Evolutionary conservation across 306 rosid genomes (phyloP).

Genomic region (Pyrus bretschneideri): DNA sequence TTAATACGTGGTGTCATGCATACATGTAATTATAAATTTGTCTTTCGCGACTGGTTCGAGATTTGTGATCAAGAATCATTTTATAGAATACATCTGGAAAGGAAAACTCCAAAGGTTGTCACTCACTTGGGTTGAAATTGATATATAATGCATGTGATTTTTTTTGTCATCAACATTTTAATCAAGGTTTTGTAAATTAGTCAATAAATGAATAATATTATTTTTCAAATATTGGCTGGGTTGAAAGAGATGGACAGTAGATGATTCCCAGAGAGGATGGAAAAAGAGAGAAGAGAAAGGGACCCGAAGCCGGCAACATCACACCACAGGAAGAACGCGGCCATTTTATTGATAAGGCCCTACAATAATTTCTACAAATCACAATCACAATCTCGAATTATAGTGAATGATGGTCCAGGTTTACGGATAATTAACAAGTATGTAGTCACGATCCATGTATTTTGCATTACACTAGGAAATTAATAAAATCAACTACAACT

Average conservation of each 20-base stretch:
- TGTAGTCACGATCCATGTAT: too few relatives aligned
- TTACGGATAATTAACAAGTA: too few relatives aligned
- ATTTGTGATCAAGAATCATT: neutral
- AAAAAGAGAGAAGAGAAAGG: neutral
- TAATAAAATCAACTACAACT: too few relatives aligned
- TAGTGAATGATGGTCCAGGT: too few relatives aligned
- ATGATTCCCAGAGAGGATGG: neutral
- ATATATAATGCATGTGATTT: neutral
- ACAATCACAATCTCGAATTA: neutral
- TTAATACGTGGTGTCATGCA: too few relatives aligned
- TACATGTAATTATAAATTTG: neutral
- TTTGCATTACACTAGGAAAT: neutral
- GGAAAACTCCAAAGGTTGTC: neutral
- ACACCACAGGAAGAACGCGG: constrained; percentile 7
- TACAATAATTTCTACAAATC: neutral
- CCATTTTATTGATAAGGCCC: neutral
- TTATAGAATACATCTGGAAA: neutral
- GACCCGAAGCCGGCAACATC: constrained; percentile 15
- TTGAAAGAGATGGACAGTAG: neutral
- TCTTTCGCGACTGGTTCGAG: neutral
- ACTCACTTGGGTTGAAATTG: neutral
- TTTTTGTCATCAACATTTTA: neutral
- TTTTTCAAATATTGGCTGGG: neutral
- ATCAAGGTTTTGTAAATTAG: neutral
- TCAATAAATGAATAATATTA: neutral